A percentile compares a stretch with the other conserved stretches of the same genome.
Evolutionary conservation across 345 rosid genomes (phyloP).

Genomic region (Euclidium syriacum): DNA sequence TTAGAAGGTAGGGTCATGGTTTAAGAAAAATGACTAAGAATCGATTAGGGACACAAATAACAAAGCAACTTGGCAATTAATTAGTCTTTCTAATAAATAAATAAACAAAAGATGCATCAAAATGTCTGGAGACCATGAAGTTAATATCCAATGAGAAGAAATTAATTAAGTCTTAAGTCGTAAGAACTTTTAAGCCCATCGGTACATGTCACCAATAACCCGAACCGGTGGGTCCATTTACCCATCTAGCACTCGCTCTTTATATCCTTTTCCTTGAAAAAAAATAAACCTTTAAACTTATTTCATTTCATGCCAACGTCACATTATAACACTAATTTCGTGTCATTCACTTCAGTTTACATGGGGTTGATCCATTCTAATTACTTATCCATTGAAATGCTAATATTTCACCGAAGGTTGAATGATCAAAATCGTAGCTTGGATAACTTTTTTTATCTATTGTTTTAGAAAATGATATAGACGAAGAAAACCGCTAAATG

Average conservation of each 20-base stretch:
- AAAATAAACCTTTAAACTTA: background rate
- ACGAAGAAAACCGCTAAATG: too few relatives aligned
- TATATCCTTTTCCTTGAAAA: conserved; percentile 10
- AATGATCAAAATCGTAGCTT: background rate
- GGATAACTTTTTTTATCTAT: background rate
- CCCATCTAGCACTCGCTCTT: conserved; percentile 15
- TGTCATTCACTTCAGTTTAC: background rate
- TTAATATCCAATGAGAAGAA: conserved; percentile 26
- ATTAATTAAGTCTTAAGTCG: conserved; percentile 15
- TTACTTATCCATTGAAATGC: background rate
- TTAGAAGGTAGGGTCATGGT: conserved; percentile 18
- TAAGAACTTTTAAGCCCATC: conserved; percentile 35
- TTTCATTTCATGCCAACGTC: background rate
- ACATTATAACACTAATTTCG: background rate
- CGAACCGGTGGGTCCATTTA: conserved; percentile 29
- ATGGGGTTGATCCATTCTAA: background rate
- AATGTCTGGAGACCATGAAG: conserved; percentile 20
- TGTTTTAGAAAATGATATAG: too few relatives aligned
- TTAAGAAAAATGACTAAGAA: conserved; percentile 1
- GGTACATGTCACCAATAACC: conserved; percentile 27
- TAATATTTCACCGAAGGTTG: background rate
- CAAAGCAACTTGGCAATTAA: conserved; percentile 11
- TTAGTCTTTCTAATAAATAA: background rate
- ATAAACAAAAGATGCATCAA: conserved; percentile 13
- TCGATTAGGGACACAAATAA: background rate